Evolutionary conservation across 2,329 filamentous ascomycete genomes (phyloP), one percentile per base, ranked within the genome.

Genomic region (Arachnomyces sp.): DNA sequence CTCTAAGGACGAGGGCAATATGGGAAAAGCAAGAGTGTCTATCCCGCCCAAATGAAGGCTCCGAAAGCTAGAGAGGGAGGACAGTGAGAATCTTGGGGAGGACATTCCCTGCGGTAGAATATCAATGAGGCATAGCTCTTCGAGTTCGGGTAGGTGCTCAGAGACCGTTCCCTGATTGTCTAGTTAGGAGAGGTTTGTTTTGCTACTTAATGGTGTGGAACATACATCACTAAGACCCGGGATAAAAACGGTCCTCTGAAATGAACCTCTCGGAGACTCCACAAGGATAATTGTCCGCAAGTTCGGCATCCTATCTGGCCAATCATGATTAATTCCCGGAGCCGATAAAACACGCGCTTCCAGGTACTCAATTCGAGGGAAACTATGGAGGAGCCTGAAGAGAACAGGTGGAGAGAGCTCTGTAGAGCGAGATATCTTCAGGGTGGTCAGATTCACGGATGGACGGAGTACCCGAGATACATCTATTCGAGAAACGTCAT

Each of bases 51-150:
- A 47, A 11, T 58, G 52, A 9, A 62, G 39, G 7, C 40, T 49
- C n/a, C 54, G 54, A 12, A 63, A 45, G 2, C 45, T 7, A 48
- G 40, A 9, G 56, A 35, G 12, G 9, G 13, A 14, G 11, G 9
- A 34, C 13, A 15, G 32, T 28, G 11, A 31, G 37, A 32, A 37
- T 28, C 12, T 38, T 30, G 28, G 9, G 9, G 5, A 5, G 14
- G 8, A 12, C 15, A 36, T 7, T 28, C 29, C 20, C 13, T 11
- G 13, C 32, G 29, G 11, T 28, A 11, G 16, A 29, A 18, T 38
- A n/a, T 49, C 31, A 5, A 32, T 34, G 3, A 64, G 49, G 13
- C 55, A 47, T 2, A 64, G 34, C 31, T 61, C 58, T 45, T 60
- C 54, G 3, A 64, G 48, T 20, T 59, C 60, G 3, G 56, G 52